Evolutionary conservation across 176 grass and related monocot species (phyloP).

Genomic region (Panicum miliaceum): DNA sequence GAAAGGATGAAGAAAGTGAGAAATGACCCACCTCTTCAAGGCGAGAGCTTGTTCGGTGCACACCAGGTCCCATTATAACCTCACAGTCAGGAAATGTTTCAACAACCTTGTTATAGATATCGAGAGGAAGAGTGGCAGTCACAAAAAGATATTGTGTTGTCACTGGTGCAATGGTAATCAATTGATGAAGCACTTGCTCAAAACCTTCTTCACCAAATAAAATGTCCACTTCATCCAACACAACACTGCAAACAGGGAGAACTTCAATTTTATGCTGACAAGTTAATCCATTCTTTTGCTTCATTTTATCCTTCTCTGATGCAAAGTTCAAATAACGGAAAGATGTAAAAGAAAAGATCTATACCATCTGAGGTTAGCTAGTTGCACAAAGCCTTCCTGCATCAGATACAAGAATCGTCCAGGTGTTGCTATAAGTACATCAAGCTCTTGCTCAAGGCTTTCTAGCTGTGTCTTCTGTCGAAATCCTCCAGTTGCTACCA

Average conservation of each 20-base stretch:
- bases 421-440: constrained; percentile 88
- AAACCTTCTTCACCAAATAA: constrained; percentile 88
- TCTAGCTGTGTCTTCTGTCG: constrained; percentile 90
- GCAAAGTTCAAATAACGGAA: constrained; percentile 16
- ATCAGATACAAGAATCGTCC: constrained; percentile 86
- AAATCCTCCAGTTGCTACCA: constrained; percentile 93
- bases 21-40: constrained; percentile 80
- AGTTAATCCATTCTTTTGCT: not conserved
- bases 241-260: constrained; percentile 58
- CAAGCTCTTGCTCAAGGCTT: constrained; percentile 80
- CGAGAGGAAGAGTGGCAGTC: constrained; percentile 85
- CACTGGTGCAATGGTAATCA: constrained; percentile 76
- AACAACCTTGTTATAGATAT: constrained; percentile 93
- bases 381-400: constrained; percentile 77
- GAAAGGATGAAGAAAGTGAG: not conserved
- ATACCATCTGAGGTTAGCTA: constrained; percentile 87
- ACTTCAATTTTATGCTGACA: not conserved
- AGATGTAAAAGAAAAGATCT: not conserved
- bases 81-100: constrained; percentile 90
- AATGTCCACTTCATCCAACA: constrained; percentile 94
- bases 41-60: constrained; percentile 87
- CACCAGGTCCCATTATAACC: constrained; percentile 87
- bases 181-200: constrained; percentile 81
- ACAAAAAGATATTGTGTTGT: constrained; percentile 90
- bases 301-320: not conserved